These are phyloP conservation scores for Suillus brevipes DNA, from an alignment of 768 basidiomycete genomes.

Conservation along the genomic window DNA sequence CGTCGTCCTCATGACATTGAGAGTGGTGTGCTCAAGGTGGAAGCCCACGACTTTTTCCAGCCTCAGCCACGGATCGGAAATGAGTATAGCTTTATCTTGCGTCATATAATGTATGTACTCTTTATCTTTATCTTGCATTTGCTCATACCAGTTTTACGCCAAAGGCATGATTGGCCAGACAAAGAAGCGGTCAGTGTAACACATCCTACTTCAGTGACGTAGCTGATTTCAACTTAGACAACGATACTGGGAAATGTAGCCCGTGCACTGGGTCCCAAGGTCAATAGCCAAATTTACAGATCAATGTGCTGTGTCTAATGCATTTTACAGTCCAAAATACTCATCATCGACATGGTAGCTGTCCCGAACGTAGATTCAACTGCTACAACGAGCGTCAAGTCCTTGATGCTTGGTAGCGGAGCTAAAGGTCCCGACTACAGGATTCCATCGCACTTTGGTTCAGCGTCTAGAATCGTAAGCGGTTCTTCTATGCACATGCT, in stretches of 20 bases:
- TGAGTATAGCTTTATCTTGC: slow-evolving; percentile 6
- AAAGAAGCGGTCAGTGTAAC: slow-evolving; percentile 1
- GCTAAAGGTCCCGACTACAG: neutral
- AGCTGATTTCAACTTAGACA: neutral
- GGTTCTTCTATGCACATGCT: slow-evolving; percentile 6
- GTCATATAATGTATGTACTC: slow-evolving; percentile 6
- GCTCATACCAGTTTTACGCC: neutral
- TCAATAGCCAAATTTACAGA: neutral
- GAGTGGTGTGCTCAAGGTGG: slow-evolving; percentile 35
- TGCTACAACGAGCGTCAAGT: neutral
- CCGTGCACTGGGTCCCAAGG: neutral
- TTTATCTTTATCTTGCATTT: neutral
- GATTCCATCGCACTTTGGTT: slow-evolving; percentile 9
- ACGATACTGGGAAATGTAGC: neutral
- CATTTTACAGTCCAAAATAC: slow-evolving; percentile 5
- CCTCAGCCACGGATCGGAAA: slow-evolving; percentile 28
- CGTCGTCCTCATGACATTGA: slow-evolving; percentile 37
- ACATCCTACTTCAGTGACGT: neutral
- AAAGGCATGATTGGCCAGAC: slow-evolving; percentile 20
- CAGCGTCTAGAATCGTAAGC: neutral
- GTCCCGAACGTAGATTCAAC: neutral
- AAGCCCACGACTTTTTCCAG: slow-evolving; percentile 41
- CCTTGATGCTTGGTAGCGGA: neutral
- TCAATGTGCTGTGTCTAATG: neutral
- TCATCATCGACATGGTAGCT: slow-evolving; percentile 4